A percentile compares a stretch with the other conserved stretches of the same genome.
phyloP scores from a whole-genome alignment of 2,329 filamentous ascomycete species.

The Thermothelomyces thermophilus region DNA sequence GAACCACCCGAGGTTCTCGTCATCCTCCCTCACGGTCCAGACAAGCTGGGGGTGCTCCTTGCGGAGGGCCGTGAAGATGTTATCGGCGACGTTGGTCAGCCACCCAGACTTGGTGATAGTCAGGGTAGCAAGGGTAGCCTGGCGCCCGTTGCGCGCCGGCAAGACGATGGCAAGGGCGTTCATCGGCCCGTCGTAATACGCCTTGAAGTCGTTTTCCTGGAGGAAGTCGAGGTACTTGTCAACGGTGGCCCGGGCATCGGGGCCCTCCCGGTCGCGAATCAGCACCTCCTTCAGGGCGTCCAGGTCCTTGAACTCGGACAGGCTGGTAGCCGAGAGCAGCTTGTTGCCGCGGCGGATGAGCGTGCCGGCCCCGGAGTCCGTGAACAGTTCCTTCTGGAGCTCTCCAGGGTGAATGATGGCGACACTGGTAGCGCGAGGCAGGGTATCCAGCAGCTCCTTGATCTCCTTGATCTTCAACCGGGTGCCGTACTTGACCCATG shows the following conservation, averaged over 20 bases:
- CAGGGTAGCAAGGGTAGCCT: conserved; percentile 82
- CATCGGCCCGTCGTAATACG: conserved; percentile 92
- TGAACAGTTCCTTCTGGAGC: conserved; percentile 94
- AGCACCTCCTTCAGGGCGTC: conserved; percentile 75
- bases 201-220: conserved; percentile 72
- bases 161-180: conserved; percentile 87
- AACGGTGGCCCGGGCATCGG: conserved; percentile 76
- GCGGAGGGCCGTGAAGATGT: conserved; percentile 88
- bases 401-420: conserved; percentile 96
- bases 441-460: conserved; percentile 81
- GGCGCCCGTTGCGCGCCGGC: conserved; percentile 58
- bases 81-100: conserved; percentile 91
- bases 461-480: conserved; percentile 96
- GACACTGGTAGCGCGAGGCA: conserved; percentile 88
- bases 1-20: conserved; percentile 97
- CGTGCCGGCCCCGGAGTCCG: conserved; percentile 89
- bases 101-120: conserved; percentile 92
- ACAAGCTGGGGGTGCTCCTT: conserved; percentile 86
- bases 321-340: conserved; percentile 63
- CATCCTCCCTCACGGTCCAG: conserved; percentile 94
- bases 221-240: conserved; percentile 81
- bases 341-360: conserved; percentile 89
- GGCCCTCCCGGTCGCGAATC: conserved; percentile 70
- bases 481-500: conserved; percentile 93
- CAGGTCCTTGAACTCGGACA: conserved; percentile 70